Conservation (phyloP, 331 rosid genomes). For the Cydonia oblonga region DNA sequence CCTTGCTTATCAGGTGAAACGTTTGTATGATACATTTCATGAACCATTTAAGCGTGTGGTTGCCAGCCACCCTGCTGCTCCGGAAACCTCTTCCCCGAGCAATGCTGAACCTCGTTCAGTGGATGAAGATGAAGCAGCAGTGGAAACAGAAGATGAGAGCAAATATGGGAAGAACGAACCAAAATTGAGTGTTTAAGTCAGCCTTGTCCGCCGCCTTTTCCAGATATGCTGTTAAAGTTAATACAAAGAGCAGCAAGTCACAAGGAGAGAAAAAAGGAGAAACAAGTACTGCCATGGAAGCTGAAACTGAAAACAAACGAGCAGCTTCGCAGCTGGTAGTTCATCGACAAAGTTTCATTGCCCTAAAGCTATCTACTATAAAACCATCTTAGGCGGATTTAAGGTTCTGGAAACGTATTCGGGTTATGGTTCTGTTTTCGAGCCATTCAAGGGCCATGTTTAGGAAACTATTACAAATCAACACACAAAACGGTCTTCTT, state of each 20-base stretch:
- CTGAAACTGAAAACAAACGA: slow-evolving; percentile 21
- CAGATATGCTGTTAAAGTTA: slow-evolving; percentile 47
- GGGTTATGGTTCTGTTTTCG: not conserved
- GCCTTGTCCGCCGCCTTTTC: slow-evolving; percentile 83
- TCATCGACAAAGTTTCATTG: not conserved
- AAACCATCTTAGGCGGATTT: not conserved
- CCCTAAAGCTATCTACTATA: not conserved
- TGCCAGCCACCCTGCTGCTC: slow-evolving; percentile 30
- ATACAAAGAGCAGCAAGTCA: slow-evolving; percentile 29
- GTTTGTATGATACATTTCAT: slow-evolving; percentile 76
- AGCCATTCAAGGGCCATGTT: not conserved
- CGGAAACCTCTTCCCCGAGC: slow-evolving; percentile 28
- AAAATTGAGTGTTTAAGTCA: slow-evolving; percentile 52
- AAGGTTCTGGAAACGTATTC: not conserved
- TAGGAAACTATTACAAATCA: not conserved
- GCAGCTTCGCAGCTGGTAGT: not conserved
- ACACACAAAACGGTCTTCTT: not conserved
- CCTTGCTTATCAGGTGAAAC: slow-evolving; percentile 57
- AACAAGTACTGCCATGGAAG: slow-evolving; percentile 21
- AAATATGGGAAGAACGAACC: slow-evolving; percentile 45
- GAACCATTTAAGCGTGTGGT: slow-evolving; percentile 87
- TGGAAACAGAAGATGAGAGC: slow-evolving; percentile 25
- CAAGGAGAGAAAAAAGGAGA: slow-evolving; percentile 34
- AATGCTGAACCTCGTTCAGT: slow-evolving; percentile 36
- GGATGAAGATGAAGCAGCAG: slow-evolving; percentile 28